phyloP scores from a whole-genome alignment of 2,329 filamentous ascomycete genomes.

The Lasiodiplodia theobromae region DNA sequence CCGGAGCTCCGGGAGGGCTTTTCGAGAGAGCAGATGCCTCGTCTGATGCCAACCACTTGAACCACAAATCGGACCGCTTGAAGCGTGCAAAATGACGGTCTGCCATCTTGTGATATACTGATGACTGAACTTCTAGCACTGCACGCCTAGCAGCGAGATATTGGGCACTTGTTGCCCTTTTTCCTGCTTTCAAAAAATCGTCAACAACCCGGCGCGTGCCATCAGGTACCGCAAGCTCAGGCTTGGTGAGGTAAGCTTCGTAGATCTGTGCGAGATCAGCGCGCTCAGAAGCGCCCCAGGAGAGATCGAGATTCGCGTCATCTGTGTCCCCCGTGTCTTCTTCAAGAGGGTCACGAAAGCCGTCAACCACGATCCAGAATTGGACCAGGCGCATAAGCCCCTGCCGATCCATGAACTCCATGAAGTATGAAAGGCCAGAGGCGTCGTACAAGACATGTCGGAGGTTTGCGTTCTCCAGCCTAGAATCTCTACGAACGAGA shows the following conservation, averaged over 20 bases:
- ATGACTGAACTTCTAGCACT: constrained; percentile 81
- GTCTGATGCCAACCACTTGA: constrained; percentile 92
- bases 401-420: constrained; percentile 99
- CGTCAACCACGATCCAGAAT: constrained; percentile 98
- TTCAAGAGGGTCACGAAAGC: constrained; percentile 91
- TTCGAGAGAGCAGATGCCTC: constrained; percentile 60
- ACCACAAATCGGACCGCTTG: constrained; percentile 91
- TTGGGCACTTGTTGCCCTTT: constrained; percentile 76
- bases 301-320: constrained; percentile 56
- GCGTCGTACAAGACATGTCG: constrained; percentile 88
- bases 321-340: constrained; percentile 78
- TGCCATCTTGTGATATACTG: constrained; percentile 84
- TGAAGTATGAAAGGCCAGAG: constrained; percentile 94
- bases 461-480: constrained; percentile 76
- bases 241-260: constrained; percentile 82
- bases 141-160: constrained; percentile 84
- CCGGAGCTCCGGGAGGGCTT: constrained; percentile 31
- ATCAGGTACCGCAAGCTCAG: constrained; percentile 79
- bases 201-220: constrained; percentile 74
- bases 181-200: constrained; percentile 80
- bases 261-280: constrained; percentile 90
- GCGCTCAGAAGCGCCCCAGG: constrained; percentile 85
- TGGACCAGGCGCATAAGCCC: constrained; percentile 87
- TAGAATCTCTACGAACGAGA: constrained; percentile 60
- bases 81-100: constrained; percentile 82